Base-by-base conservation (phyloP, 139 green algal genomes). In the Chlamydomonas sphaeroides region DNA sequence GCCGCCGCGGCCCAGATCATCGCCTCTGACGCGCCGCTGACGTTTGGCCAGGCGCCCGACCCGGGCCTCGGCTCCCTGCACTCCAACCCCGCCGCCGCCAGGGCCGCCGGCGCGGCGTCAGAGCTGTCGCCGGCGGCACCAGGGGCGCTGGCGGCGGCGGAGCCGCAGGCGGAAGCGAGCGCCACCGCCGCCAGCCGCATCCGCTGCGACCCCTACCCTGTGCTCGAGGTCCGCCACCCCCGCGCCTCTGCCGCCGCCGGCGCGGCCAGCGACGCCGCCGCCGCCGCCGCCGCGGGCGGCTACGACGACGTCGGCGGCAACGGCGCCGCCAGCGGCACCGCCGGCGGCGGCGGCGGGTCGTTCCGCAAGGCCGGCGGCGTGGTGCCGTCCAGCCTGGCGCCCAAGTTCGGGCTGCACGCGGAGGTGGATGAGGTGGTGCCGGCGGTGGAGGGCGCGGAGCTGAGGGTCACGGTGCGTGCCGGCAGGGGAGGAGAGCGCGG, bases 391-490 rank as follows among this genome's bases (percentile, higher is more conserved):
- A 65, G 8, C 23, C 62, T 51, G n/a, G 30, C 25, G 21, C 75
- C 75, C 6, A 21, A 2, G 5, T 72, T 72, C 32, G 26, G 28
- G 8, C 42, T 82, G 39, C 75, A 82, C 39, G 61, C 42, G 15
- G 75, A 82, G 59, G 75, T 65, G 75, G 75, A 82, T 11, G 75
- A n/a, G 20, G 61, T 73, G 42, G 41, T 39, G 41, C 62, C 62
- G 42, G 75, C 61, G 41, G 75, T 25, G n/a, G 61, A 62, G 39
- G 59, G 59, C 59, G 53, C 57, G 59, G 62, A 73, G 62, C 62
- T 82, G 42, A 30, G 62, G 41, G 10, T 82, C 32, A n/a, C 65
- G 74, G 74, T 80, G 41, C 10, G 59, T 1, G 39, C 4, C 26
- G 28, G 57, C 26, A 23, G 30, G 5, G 30, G 0, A 11, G 30